Evolutionary conservation across 1,284 basidiomycete genomes (phyloP).

Genomic region (Vanrija sp.): DNA sequence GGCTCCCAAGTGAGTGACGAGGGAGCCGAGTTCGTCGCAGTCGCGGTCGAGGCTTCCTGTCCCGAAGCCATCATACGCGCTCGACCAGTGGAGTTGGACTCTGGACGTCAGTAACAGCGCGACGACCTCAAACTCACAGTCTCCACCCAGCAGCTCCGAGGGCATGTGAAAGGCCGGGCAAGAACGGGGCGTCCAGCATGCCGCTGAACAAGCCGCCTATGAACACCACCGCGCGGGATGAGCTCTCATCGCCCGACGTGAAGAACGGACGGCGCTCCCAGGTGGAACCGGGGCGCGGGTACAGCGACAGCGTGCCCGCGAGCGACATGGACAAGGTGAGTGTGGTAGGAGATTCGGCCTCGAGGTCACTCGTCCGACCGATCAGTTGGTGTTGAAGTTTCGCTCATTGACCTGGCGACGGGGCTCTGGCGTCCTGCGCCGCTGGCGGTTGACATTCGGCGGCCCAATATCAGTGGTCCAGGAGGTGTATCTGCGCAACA

Average conservation of each 20-base stretch:
- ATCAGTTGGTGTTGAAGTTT: too few species aligned
- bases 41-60: conserved; percentile 37
- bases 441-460: too few species aligned
- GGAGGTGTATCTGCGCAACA: too few species aligned
- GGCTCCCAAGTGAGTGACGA: conserved; percentile 32
- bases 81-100: conserved; percentile 39
- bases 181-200: conserved; percentile 29
- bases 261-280: conserved; percentile 27
- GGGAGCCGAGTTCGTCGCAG: conserved; percentile 30
- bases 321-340: background rate
- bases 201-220: conserved; percentile 44
- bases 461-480: too few species aligned
- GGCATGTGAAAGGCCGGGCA: conserved; percentile 20
- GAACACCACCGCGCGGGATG: conserved; percentile 33
- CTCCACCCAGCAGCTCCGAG: conserved; percentile 33
- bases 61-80: conserved; percentile 38
- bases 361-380: too few species aligned
- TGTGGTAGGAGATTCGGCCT: too few species aligned
- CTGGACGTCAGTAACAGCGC: conserved; percentile 13
- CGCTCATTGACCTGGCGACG: too few species aligned
- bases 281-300: background rate
- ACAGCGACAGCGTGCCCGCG: background rate
- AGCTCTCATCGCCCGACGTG: conserved; percentile 27
- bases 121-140: conserved; percentile 28
- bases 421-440: too few species aligned